A percentile compares a stretch with the other conserved stretches of the same genome.
phyloP scores from a whole-genome alignment of 176 grass and related monocot species.

The Phyllostachys edulis region DNA sequence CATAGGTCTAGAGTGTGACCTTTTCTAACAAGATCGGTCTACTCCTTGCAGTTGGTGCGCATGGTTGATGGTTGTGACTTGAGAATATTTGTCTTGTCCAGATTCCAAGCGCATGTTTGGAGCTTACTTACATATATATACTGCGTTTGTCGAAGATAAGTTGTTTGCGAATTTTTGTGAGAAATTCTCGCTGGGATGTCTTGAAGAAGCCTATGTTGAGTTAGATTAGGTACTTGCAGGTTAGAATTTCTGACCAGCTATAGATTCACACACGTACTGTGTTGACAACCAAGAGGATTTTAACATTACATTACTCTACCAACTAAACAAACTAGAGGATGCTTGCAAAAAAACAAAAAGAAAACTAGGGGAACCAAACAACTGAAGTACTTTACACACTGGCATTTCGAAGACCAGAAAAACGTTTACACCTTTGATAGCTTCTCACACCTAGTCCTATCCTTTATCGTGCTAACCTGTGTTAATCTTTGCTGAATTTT shows the following conservation, averaged over 20 bases:
- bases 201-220: background rate
- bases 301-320: background rate
- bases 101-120: background rate
- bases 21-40: background rate
- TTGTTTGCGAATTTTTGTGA: background rate
- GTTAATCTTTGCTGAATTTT: background rate
- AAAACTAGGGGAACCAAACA: background rate
- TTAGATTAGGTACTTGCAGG: background rate
- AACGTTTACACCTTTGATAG: background rate
- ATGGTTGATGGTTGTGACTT: background rate
- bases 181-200: background rate
- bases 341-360: background rate
- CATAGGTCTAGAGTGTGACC: background rate
- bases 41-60: background rate
- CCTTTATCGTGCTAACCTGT: background rate
- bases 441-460: background rate
- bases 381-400: background rate
- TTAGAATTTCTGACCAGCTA: background rate
- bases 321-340: background rate
- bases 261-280: background rate
- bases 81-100: background rate
- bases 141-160: background rate
- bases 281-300: background rate
- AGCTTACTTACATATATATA: background rate
- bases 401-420: background rate